phyloP scores from a whole-genome alignment of 225 moss, liverwort and hornwort species.

The Polytrichum commune region DNA sequence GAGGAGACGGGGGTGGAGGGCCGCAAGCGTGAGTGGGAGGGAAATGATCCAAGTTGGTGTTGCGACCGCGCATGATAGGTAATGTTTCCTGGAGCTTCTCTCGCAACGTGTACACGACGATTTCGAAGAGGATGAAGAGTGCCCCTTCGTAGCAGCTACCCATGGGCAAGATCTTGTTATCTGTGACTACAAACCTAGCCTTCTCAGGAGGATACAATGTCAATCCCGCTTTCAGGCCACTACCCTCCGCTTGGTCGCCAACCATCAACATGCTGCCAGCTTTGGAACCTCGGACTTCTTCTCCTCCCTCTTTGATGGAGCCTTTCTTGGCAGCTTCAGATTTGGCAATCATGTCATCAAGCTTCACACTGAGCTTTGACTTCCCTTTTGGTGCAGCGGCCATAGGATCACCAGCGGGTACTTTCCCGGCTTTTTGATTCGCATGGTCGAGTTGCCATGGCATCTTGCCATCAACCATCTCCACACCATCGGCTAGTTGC shows the following conservation, averaged over 20 bases:
- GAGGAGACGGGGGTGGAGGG: conserved; percentile 16
- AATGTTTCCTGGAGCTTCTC: conserved; percentile 69
- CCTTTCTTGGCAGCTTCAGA: conserved; percentile 28
- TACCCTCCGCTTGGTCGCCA: not conserved
- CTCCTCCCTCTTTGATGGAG: conserved; percentile 14
- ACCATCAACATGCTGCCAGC: conserved; percentile 13
- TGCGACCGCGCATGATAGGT: conserved; percentile 60
- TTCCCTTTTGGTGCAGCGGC: conserved; percentile 10
- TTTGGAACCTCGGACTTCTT: conserved; percentile 34
- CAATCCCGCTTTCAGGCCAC: conserved; percentile 13
- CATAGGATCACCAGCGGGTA: conserved; percentile 36
- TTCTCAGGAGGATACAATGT: conserved; percentile 40
- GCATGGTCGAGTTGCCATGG: conserved; percentile 31
- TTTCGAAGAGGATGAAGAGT: conserved; percentile 72
- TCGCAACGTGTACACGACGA: conserved; percentile 63
- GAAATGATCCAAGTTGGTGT: conserved; percentile 78
- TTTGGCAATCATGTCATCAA: conserved; percentile 42
- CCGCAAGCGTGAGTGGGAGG: conserved; percentile 41
- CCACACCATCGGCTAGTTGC: conserved; percentile 32
- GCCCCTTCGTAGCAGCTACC: conserved; percentile 86
- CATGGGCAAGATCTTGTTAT: conserved; percentile 91
- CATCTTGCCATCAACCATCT: conserved; percentile 58
- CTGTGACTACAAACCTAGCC: conserved; percentile 49
- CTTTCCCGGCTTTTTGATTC: conserved; percentile 17
- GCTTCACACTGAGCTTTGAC: conserved; percentile 32